Evolutionary conservation across 306 rosid species (phyloP), one percentile per base, ranked within the genome.

Genomic region (Cercis canadensis): DNA sequence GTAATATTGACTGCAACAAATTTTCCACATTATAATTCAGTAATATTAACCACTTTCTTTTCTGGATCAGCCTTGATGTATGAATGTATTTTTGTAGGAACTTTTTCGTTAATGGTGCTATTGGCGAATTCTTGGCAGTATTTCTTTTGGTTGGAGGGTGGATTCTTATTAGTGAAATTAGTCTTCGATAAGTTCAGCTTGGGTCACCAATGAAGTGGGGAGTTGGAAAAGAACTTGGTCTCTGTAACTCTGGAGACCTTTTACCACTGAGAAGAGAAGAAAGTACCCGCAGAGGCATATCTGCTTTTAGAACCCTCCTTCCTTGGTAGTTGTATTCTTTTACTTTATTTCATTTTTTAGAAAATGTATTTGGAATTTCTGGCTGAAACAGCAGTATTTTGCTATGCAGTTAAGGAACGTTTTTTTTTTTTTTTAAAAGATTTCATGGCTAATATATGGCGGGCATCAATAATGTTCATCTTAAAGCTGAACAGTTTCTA

Each of bases 51-150:
- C n/a, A n/a, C n/a, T n/a, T n/a, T n/a, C n/a, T n/a, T n/a, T n/a
- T n/a, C n/a, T 12, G 24, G 32, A 49, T 57, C 16, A 29, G 21
- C 55, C 43, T 65, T 51, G 13, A 66, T 58, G 36, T 14, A 59
- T 19, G 6, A 43, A 2, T 50, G 65, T 57, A 50, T 65, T 57
- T 72, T 56, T 70, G 77, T 62, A 77, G 81, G 81, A 64, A 55
- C 55, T 63, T 33, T 24, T 56, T 66, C 41, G 37, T 58, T 24
- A 39, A 65, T 47, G 72, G 73, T 47, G 55, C n/a, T 15, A 29
- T 71, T 47, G 36, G 13, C 32, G 43, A 50, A 40, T 13, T 15
- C 29, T 70, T 56, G 49, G 39, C 18, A 32, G 40, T 11, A 62
- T 55, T 57, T 17, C 54, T 29, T 59, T 32, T 52, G 47, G 61